These are phyloP conservation scores for Trichoderma endophyticum DNA, from an alignment of 2,329 filamentous ascomycete species.

Conservation along the genomic window DNA sequence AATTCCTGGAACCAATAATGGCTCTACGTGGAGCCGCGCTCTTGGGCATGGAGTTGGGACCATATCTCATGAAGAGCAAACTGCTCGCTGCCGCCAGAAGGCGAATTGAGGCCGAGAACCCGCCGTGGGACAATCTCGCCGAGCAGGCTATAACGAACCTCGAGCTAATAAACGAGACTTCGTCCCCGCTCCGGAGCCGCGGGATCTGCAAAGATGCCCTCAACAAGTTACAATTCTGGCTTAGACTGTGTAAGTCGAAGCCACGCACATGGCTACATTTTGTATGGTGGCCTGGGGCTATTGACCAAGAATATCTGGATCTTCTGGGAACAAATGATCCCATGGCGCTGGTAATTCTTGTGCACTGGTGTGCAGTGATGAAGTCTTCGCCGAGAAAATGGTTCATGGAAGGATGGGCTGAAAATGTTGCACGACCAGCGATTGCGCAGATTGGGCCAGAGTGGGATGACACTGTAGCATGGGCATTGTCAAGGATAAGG, in stretches of 20 bases:
- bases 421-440: neutral
- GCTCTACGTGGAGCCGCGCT: neutral
- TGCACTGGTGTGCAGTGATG: constrained; percentile 11
- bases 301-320: neutral
- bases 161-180: neutral
- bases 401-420: constrained; percentile 6
- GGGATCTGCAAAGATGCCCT: neutral
- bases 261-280: constrained; percentile 7
- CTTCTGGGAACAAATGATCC: neutral
- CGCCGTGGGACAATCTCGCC: neutral
- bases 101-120: neutral
- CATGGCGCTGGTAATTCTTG: constrained; percentile 2
- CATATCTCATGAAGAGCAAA: constrained; percentile 3
- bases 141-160: neutral
- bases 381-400: constrained; percentile 3
- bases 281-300: neutral
- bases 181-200: neutral
- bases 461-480: neutral
- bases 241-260: neutral
- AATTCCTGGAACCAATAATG: neutral
- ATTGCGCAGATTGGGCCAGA: neutral
- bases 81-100: neutral
- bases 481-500: neutral
- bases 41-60: neutral
- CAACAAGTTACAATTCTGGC: neutral